Evolutionary conservation across 495 filamentous ascomycete genomes (phyloP).

Genomic region (Platismatia glauca): DNA sequence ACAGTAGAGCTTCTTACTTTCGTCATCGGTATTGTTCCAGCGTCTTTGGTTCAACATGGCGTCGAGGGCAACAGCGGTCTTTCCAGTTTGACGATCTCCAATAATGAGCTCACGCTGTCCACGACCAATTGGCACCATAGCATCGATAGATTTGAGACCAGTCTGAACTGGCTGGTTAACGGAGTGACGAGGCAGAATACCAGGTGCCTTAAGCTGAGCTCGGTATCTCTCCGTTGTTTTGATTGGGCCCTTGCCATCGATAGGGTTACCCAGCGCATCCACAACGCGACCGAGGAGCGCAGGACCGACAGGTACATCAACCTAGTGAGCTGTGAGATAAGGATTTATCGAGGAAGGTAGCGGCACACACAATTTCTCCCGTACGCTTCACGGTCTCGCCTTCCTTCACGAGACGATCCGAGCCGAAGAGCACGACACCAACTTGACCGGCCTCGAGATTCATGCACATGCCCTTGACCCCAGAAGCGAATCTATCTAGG

Average conservation of each 20-base stretch:
- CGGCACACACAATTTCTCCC: constrained; percentile 82
- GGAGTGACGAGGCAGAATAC: constrained; percentile 91
- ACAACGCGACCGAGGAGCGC: constrained; percentile 96
- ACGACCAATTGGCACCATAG: constrained; percentile 99
- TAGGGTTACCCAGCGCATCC: constrained; percentile 96
- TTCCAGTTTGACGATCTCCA: constrained; percentile 99
- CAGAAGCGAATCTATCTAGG: constrained; percentile 81
- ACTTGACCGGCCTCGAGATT: constrained; percentile 99
- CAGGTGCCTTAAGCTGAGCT: constrained; percentile 97
- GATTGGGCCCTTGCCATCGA: constrained; percentile 96
- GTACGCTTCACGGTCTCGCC: constrained; percentile 99
- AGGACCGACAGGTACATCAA: constrained; percentile 90
- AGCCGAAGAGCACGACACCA: constrained; percentile 99
- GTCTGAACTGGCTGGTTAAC: constrained; percentile 99
- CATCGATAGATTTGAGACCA: constrained; percentile 97
- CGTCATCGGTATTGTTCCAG: constrained; percentile 84
- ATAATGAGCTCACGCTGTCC: constrained; percentile 99
- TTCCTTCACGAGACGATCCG: constrained; percentile 98
- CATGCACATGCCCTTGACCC: constrained; percentile 99
- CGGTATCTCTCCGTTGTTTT: constrained; percentile 86
- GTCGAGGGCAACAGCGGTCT: constrained; percentile 98
- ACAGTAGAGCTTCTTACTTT: constrained; percentile 98
- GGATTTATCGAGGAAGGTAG: not conserved
- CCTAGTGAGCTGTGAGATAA: constrained; percentile 43
- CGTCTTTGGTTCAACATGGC: constrained; percentile 98